A percentile compares a stretch with the other conserved stretches of the same genome.
phyloP scores from a whole-genome alignment of 495 filamentous ascomycete genomes.

The Alectoria sarmentosa region DNA sequence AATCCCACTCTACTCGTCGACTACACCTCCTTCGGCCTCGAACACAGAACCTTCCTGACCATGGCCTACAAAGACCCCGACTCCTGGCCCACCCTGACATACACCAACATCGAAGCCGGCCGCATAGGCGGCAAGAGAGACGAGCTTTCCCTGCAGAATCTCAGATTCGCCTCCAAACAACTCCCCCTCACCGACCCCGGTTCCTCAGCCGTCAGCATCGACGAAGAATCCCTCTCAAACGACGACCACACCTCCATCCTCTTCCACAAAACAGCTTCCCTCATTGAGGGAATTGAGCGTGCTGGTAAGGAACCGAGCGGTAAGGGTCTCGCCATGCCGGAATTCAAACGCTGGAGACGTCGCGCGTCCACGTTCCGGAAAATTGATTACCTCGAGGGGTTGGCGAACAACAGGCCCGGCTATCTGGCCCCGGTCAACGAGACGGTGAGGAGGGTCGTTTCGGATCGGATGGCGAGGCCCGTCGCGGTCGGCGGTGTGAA shows the following conservation, averaged over 20 bases:
- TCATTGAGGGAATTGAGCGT: background rate
- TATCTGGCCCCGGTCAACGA: background rate
- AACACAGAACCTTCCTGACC: constrained; percentile 13
- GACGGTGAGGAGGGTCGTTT: background rate
- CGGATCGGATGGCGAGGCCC: too few relatives aligned
- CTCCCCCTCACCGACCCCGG: background rate
- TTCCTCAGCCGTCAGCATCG: background rate
- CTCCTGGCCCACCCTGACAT: constrained; percentile 15
- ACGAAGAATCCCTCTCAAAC: background rate
- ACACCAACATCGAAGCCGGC: constrained; percentile 21
- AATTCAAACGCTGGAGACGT: too few relatives aligned
- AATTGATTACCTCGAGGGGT: background rate
- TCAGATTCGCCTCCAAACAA: background rate
- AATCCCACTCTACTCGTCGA: constrained; percentile 3
- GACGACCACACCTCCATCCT: background rate
- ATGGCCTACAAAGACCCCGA: constrained; percentile 1
- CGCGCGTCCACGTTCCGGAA: background rate
- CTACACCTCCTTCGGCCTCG: constrained; percentile 19
- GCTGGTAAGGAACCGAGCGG: too few relatives aligned
- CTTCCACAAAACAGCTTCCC: background rate
- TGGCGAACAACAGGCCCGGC: background rate
- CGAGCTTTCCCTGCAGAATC: constrained; percentile 14
- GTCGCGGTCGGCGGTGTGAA: too few relatives aligned
- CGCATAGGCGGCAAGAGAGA: constrained; percentile 17
- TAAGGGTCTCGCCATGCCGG: background rate